These are phyloP conservation scores for Juncus effusus DNA, from an alignment of 176 grass and related monocot genomes.

Conservation along the genomic window DNA sequence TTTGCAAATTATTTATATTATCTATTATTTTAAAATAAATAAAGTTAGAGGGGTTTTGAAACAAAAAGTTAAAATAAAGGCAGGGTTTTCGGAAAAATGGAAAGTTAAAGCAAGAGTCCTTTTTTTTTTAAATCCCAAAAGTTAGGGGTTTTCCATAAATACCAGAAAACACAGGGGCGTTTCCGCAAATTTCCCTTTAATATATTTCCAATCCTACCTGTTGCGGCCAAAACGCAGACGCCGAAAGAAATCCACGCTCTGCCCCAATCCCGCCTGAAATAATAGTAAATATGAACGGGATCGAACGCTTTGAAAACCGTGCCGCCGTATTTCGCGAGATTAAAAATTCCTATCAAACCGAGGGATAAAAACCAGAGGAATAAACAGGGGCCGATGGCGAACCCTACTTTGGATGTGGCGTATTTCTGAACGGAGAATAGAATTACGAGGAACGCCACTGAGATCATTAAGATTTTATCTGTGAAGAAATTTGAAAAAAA, in stretches of 20 bases:
- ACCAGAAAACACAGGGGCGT: not conserved
- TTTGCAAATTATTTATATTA: no score
- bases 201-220: conserved; percentile 41
- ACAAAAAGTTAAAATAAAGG: not conserved
- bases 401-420: conserved; percentile 89
- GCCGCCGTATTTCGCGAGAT: conserved; percentile 65
- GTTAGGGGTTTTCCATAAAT: conserved; percentile 3
- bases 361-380: conserved; percentile 97
- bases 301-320: conserved; percentile 79
- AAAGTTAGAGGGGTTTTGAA: no score
- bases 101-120: not conserved
- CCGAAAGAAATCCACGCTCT: conserved; percentile 86
- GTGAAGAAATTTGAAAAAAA: conserved; percentile 29
- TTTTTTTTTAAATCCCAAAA: not conserved
- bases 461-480: conserved; percentile 88
- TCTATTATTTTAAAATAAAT: no score
- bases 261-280: conserved; percentile 73
- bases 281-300: conserved; percentile 78
- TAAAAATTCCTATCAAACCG: conserved; percentile 78
- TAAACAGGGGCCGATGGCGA: conserved; percentile 81
- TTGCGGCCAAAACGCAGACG: conserved; percentile 79
- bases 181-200: not conserved
- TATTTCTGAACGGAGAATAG: conserved; percentile 83
- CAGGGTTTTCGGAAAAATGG: not conserved
- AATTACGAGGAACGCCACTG: conserved; percentile 83